A percentile compares a stretch with the other conserved stretches of the same genome.
Evolutionary conservation across 2,329 filamentous ascomycete species (phyloP).

Genomic region (Aspergillus aculeatinus): DNA sequence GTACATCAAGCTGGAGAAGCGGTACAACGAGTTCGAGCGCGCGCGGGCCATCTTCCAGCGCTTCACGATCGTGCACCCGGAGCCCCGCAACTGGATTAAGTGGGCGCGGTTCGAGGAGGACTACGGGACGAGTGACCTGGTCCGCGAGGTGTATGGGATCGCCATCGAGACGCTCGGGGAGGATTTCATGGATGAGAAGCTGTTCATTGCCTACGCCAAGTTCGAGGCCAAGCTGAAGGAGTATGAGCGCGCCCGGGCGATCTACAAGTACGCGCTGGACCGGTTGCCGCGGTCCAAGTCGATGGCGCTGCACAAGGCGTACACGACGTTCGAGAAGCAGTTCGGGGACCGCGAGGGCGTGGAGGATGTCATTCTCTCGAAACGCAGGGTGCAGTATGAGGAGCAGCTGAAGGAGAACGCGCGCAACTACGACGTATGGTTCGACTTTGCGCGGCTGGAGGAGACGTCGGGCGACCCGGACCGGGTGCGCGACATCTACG

Average conservation of each 20-base stretch:
- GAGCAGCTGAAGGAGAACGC: constrained; percentile 90
- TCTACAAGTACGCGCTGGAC: constrained; percentile 95
- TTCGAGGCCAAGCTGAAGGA: constrained; percentile 95
- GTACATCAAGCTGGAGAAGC: constrained; percentile 95
- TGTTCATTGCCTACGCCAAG: constrained; percentile 93
- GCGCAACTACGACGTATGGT: constrained; percentile 97
- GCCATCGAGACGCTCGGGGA: constrained; percentile 89
- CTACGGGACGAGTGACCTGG: constrained; percentile 84
- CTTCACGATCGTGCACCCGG: constrained; percentile 89
- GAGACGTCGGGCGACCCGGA: constrained; percentile 80
- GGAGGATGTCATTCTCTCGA: constrained; percentile 93
- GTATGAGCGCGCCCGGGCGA: constrained; percentile 86
- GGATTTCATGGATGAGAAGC: constrained; percentile 91
- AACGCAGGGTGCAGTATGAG: constrained; percentile 89
- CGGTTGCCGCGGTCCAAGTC: constrained; percentile 86
- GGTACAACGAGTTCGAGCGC: constrained; percentile 86
- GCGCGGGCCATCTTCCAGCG: constrained; percentile 87
- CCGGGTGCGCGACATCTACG: constrained; percentile 86
- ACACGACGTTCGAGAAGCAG: constrained; percentile 97
- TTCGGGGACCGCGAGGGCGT: constrained; percentile 91
- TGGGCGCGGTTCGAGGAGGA: constrained; percentile 98
- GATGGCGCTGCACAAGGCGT: constrained; percentile 81
- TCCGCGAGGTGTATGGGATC: constrained; percentile 85
- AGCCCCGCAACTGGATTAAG: constrained; percentile 97
- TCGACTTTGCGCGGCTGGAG: constrained; percentile 89